Evolutionary conservation across 495 filamentous ascomycete species (phyloP), one percentile per base, ranked within the genome.

Genomic region (Apodospora peruviana): DNA sequence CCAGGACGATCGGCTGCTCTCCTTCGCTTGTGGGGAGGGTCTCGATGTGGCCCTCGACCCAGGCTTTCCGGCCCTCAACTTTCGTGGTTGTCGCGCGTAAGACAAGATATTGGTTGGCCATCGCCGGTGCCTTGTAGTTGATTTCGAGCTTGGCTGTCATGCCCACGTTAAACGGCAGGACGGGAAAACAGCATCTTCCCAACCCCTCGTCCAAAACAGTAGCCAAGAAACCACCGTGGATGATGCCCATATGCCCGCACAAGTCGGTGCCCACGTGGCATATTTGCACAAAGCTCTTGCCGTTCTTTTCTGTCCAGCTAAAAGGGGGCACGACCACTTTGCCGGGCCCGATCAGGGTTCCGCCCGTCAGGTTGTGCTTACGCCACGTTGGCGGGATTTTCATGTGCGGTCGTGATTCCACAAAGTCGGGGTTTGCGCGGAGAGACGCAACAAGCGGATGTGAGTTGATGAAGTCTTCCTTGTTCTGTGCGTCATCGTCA

Each of bases 41-140:
- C 77, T 96, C 91, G 56, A 98, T 86, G 53, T 81, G 80, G 18
- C 88, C 94, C 68, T 90, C 84, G 5, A 96, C 91, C 91, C 91
- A 98, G 18, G 91, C 93, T 67, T 98, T 98, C 51, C 93, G 77
- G 5, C 93, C 94, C 62, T 97, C 91, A 8, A 90, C 87, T 72
- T 87, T 94, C 18, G 81, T 80, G 16, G 90, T 96, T 58, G 81
- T 80, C 17, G 89, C 94, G 45, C 78, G 78, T 39, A 98, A 66
- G 20, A 93, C 88, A 37, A 91, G 72, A 60, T 85, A 95, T 40
- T 76, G 74, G n/a, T 80, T 77, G 20, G 91, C 89, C 62, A 79
- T 77, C 21, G 84, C 84, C 12, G 94, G 93, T 25, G 77, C 78
- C 51, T 83, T 80, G 67, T 97, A 98, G 61, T 93, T 88, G 62